Conservation (phyloP, 495 filamentous ascomycete species). For the Pyronema domesticum region DNA sequence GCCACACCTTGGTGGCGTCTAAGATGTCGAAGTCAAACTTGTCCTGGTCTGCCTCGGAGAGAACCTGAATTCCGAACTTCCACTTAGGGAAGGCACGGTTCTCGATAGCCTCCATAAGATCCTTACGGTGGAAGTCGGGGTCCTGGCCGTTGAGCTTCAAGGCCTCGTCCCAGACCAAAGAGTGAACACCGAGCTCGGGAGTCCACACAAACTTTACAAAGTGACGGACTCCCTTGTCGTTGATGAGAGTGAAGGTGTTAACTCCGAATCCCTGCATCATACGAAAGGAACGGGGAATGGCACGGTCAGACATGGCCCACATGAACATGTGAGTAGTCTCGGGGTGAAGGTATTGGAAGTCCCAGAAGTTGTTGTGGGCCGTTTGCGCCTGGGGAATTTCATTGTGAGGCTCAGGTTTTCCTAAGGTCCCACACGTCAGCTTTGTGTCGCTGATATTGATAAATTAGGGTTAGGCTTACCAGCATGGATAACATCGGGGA, state of each 20-base stretch:
- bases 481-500: conserved; percentile 56
- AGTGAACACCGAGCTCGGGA: conserved; percentile 64
- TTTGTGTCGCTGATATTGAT: not conserved
- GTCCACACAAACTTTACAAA: conserved; percentile 76
- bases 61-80: conserved; percentile 66
- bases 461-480: conserved; percentile 28
- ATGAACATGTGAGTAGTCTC: conserved; percentile 75
- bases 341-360: conserved; percentile 43
- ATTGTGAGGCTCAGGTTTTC: conserved; percentile 66
- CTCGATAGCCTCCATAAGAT: conserved; percentile 65
- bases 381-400: conserved; percentile 38
- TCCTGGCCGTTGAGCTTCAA: conserved; percentile 66
- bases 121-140: conserved; percentile 76
- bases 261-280: conserved; percentile 93
- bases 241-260: conserved; percentile 61
- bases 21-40: conserved; percentile 83
- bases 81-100: conserved; percentile 56
- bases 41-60: conserved; percentile 51
- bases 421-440: not conserved
- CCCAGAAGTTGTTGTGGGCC: conserved; percentile 39
- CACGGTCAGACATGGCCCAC: conserved; percentile 66
- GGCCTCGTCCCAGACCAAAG: conserved; percentile 76
- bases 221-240: conserved; percentile 48
- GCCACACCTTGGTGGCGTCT: conserved; percentile 87
- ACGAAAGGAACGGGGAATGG: conserved; percentile 59